Percentiles rank a stretch among this genome's conserved stretches.
Evolutionary conservation across 768 basidiomycete genomes (phyloP).

Genomic region (Hypholoma fasciculare): DNA sequence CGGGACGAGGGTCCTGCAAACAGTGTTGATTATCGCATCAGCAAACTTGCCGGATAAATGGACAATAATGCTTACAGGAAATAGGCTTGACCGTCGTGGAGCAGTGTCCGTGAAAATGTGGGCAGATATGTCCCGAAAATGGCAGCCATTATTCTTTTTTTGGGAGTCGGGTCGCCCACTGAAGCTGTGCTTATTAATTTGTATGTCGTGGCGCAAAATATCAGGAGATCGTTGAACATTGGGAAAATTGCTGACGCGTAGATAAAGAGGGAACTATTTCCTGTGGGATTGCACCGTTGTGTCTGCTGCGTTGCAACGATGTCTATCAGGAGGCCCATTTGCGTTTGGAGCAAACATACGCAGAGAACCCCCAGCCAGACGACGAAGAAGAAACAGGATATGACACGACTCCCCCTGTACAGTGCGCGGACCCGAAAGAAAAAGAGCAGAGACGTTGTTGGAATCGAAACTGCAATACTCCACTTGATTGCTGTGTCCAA

Average conservation of each 20-base stretch:
- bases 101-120: not conserved
- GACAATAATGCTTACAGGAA: not conserved
- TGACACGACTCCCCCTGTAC: not conserved
- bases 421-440: not conserved
- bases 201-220: not conserved
- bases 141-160: not conserved
- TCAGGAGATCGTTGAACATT: not conserved
- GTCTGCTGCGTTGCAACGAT: not conserved
- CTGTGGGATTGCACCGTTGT: not conserved
- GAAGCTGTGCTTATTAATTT: not conserved
- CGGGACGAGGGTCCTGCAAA: not conserved
- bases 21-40: too few relatives aligned
- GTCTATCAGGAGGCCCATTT: not conserved
- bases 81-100: not conserved
- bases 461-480: not conserved
- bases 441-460: not conserved
- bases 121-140: not conserved
- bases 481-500: not conserved
- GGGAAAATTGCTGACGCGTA: not conserved
- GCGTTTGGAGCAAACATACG: not conserved
- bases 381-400: not conserved
- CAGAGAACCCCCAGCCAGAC: not conserved
- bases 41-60: not conserved
- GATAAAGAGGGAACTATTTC: not conserved
- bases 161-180: not conserved